Evolutionary conservation across 2,329 filamentous ascomycete species (phyloP), one percentile per base, ranked within the genome.

Genomic region (Fusarium duplospermum): DNA sequence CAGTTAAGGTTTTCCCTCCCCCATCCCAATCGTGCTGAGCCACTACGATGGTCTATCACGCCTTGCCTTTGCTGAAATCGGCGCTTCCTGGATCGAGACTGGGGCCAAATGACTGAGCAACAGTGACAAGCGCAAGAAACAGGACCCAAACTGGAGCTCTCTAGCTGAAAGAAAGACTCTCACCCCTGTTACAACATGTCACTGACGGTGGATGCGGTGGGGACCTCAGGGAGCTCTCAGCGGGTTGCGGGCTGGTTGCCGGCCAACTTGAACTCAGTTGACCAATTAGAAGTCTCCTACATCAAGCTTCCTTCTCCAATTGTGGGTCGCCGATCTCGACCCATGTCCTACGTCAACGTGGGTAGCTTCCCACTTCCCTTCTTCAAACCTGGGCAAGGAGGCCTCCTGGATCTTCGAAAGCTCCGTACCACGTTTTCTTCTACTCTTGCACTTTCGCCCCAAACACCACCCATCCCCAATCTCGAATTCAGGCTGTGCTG

Each of bases 261-360:
- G 54, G 45, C 50, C 61, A 60, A 67, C 61, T 62, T 35, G 20
- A 45, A 54, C 52, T 47, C 52, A 42, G 22, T 20, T 22, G 42
- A 7, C 36, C 13, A 45, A 69, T 42, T 8, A 22, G n/a, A 42
- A 54, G 38, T 50, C 1, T 13, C 11, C n/a, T 10, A 54, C 40
- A 57, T 61, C 58, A 52, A 52, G 47, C 47, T 52, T 52, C 27
- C 47, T 31, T 52, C 24, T 10, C n/a, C 18, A 18, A 18, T 31
- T 31, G 36, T 18, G 54, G 52, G 31, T 52, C 33, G 38, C 20
- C 31, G 59, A 72, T 74, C 57, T 60, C 65, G 45, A 69, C 61
- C 71, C 71, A 74, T 73, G 71, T 72, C 57, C 71, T 74, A 74
- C 71, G 71, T 74, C 71, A 74, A 74, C 47, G 38, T 38, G 57